These are phyloP conservation scores for Globisporangium cylindrosporum DNA, from an alignment of 352 stramenopile species.

Conservation along the genomic window DNA sequence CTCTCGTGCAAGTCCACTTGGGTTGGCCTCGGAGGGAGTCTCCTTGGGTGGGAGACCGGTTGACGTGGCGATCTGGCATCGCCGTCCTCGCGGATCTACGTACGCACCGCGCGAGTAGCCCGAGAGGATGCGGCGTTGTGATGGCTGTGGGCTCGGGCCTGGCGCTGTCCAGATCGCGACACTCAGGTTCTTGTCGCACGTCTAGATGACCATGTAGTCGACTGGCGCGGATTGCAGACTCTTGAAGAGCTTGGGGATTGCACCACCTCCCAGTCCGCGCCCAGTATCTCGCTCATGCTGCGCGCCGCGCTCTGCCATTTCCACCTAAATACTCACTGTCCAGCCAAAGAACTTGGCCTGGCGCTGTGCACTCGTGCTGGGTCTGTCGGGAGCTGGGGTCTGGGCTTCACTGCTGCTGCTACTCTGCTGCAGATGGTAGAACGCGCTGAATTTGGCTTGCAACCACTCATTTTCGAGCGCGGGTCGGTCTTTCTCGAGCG, in stretches of 20 bases:
- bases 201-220: neutral
- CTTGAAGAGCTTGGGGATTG: neutral
- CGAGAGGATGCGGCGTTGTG: neutral
- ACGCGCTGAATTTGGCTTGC: neutral
- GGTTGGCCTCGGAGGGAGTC: neutral
- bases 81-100: neutral
- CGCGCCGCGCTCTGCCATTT: neutral
- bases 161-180: neutral
- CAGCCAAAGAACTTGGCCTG: neutral
- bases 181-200: neutral
- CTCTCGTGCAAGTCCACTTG: neutral
- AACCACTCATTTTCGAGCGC: neutral
- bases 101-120: neutral
- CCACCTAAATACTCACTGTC: neutral
- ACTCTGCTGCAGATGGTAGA: neutral
- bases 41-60: neutral
- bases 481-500: neutral
- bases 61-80: neutral
- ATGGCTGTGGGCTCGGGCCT: neutral
- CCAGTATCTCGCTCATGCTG: neutral
- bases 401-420: neutral
- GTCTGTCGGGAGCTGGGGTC: neutral
- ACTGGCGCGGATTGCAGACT: neutral
- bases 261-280: neutral
- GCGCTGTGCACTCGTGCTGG: neutral